These are phyloP conservation scores for Aeschynomene evenia DNA, from an alignment of 306 rosid genomes.

Conservation along the genomic window DNA sequence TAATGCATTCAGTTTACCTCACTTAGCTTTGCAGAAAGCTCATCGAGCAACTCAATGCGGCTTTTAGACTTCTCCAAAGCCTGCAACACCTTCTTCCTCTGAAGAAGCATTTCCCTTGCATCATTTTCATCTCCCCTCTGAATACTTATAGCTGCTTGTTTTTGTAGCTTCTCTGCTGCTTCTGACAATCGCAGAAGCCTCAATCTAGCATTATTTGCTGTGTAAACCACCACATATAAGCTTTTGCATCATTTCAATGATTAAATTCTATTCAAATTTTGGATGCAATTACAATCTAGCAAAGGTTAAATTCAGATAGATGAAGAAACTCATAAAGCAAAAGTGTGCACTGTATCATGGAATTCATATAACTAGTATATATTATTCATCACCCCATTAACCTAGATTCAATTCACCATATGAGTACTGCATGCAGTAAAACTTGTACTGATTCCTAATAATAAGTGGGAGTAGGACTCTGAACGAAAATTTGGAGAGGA, in stretches of 20 bases:
- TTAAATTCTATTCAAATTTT: neutral
- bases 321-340: conserved; percentile 4
- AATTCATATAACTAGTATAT: neutral
- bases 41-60: conserved; percentile 82
- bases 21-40: conserved; percentile 66
- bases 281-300: neutral
- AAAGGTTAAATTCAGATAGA: neutral
- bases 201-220: conserved; percentile 81
- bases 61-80: conserved; percentile 80
- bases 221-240: conserved; percentile 28
- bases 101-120: conserved; percentile 76
- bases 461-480: too few relatives aligned
- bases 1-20: conserved; percentile 54
- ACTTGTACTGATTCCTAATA: neutral
- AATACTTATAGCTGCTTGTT: conserved; percentile 72
- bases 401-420: neutral
- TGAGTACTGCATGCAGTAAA: neutral
- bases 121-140: conserved; percentile 72
- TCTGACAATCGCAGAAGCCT: conserved; percentile 86
- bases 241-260: conserved; percentile 8
- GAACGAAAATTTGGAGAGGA: too few relatives aligned
- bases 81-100: conserved; percentile 86
- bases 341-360: neutral
- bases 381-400: neutral
- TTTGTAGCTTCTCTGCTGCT: conserved; percentile 88